These are phyloP conservation scores for Yamadazyma sp. DNA, from an alignment of 805 yeast genomes.

Conservation along the genomic window DNA sequence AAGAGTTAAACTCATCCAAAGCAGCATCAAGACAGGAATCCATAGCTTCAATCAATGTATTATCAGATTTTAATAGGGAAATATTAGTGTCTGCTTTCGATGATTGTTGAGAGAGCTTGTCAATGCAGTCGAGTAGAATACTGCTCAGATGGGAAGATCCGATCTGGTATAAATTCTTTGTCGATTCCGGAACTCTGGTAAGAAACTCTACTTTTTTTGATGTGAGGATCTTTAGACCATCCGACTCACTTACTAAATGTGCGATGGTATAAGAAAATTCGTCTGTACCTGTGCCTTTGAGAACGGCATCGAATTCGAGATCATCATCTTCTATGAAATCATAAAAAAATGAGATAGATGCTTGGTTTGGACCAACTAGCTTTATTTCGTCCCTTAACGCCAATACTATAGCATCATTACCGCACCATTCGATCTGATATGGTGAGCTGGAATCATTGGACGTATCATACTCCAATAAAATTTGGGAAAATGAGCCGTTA, in stretches of 20 bases:
- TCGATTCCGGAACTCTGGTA: constrained; percentile 56
- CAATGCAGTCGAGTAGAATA: constrained; percentile 73
- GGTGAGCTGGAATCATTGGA: constrained; percentile 42
- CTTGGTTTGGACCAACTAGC: constrained; percentile 70
- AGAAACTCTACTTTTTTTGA: constrained; percentile 57
- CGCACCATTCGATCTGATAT: constrained; percentile 72
- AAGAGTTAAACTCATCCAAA: constrained; percentile 69
- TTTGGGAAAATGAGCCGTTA: constrained; percentile 45
- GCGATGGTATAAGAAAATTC: constrained; percentile 34
- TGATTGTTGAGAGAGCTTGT: constrained; percentile 59
- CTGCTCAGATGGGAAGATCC: constrained; percentile 87
- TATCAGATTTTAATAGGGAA: constrained; percentile 46
- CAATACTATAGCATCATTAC: constrained; percentile 74
- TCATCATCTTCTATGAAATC: constrained; percentile 33
- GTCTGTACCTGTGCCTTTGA: constrained; percentile 15
- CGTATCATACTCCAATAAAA: constrained; percentile 45
- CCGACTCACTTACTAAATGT: constrained; percentile 52
- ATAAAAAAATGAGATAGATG: constrained; percentile 53
- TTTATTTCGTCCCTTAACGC: constrained; percentile 63
- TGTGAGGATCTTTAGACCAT: constrained; percentile 73
- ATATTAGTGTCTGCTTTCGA: constrained; percentile 83
- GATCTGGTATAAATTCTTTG: constrained; percentile 66
- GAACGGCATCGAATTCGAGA: constrained; percentile 26
- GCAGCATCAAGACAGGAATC: constrained; percentile 73
- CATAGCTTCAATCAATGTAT: constrained; percentile 57